Percentiles rank a stretch among this genome's conserved stretches.
Conservation (phyloP, 1,284 basidiomycete genomes). For the Fistulinella staudtii region DNA sequence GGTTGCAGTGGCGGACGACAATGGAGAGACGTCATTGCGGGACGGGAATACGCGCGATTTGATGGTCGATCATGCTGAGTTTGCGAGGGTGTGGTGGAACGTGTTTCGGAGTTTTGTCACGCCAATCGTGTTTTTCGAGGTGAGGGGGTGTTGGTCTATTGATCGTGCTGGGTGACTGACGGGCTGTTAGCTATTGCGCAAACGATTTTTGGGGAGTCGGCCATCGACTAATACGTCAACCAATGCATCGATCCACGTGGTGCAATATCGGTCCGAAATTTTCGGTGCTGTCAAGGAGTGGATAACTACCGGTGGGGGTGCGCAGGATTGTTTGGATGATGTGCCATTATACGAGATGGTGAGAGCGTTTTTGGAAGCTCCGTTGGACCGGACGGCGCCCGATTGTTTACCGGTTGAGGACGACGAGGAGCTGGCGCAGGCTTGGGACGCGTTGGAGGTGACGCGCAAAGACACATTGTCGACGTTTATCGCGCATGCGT, state of each 20-base stretch:
- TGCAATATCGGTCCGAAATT: slow-evolving; percentile 52
- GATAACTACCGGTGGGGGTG: slow-evolving; percentile 65
- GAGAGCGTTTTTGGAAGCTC: slow-evolving; percentile 52
- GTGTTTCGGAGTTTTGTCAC: slow-evolving; percentile 75
- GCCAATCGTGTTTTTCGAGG: slow-evolving; percentile 78
- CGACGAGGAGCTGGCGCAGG: slow-evolving; percentile 42
- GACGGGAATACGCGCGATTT: slow-evolving; percentile 68
- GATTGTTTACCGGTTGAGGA: slow-evolving; percentile 36
- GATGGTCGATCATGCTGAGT: slow-evolving; percentile 66
- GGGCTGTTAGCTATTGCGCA: slow-evolving; percentile 57
- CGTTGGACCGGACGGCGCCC: slow-evolving; percentile 43
- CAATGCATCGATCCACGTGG: slow-evolving; percentile 38
- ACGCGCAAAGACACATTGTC: slow-evolving; percentile 41
- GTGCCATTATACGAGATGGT: slow-evolving; percentile 55
- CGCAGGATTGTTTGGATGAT: slow-evolving; percentile 73
- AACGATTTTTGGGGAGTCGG: slow-evolving; percentile 60
- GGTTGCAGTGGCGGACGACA: slow-evolving; percentile 76
- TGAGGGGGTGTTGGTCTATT: slow-evolving; percentile 31
- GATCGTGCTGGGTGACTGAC: slow-evolving; percentile 8
- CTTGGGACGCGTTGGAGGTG: slow-evolving; percentile 44
- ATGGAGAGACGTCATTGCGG: slow-evolving; percentile 71
- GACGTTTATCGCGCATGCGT: slow-evolving; percentile 55
- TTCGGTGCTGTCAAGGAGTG: slow-evolving; percentile 65
- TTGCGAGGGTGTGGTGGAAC: slow-evolving; percentile 74
- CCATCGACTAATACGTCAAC: slow-evolving; percentile 33